Conservation (phyloP, 768 basidiomycete species). For the Phlebiopsis flavidoalba region DNA sequence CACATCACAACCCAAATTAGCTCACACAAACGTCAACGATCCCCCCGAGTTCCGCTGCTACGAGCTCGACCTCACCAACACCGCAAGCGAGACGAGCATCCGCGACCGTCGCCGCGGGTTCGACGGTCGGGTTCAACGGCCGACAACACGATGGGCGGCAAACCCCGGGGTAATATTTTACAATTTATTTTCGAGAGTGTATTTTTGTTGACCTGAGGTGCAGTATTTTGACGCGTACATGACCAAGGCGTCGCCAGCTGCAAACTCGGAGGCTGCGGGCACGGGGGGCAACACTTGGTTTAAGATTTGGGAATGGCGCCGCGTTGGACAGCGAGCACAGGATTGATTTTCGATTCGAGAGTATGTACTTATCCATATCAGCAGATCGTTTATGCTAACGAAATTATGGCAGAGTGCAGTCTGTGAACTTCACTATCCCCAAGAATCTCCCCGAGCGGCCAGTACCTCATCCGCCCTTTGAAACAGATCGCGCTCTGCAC, state of each 20-base stretch:
- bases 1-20: constrained; percentile 2
- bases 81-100: constrained; percentile 17
- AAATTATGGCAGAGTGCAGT: constrained; percentile 9
- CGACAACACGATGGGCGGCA: constrained; percentile 18
- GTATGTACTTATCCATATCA: constrained; percentile 10
- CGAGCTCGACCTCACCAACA: constrained; percentile 21
- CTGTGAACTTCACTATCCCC: constrained; percentile 26
- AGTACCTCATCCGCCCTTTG: constrained; percentile 28
- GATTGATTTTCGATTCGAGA: constrained; percentile 21
- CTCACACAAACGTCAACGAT: constrained; percentile 25
- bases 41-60: constrained; percentile 27
- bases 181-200: neutral
- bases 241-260: constrained; percentile 20
- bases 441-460: constrained; percentile 24
- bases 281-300: constrained; percentile 37
- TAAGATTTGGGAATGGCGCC: constrained; percentile 35
- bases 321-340: constrained; percentile 18
- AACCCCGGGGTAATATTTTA: constrained; percentile 19
- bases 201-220: neutral
- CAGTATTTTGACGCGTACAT: constrained; percentile 27
- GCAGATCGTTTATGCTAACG: neutral
- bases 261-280: constrained; percentile 29
- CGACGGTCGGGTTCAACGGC: constrained; percentile 22
- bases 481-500: constrained; percentile 18
- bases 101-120: constrained; percentile 22